Evolutionary conservation across 2,329 filamentous ascomycete species (phyloP).

Genomic region (Aphanoascus verrucosus): DNA sequence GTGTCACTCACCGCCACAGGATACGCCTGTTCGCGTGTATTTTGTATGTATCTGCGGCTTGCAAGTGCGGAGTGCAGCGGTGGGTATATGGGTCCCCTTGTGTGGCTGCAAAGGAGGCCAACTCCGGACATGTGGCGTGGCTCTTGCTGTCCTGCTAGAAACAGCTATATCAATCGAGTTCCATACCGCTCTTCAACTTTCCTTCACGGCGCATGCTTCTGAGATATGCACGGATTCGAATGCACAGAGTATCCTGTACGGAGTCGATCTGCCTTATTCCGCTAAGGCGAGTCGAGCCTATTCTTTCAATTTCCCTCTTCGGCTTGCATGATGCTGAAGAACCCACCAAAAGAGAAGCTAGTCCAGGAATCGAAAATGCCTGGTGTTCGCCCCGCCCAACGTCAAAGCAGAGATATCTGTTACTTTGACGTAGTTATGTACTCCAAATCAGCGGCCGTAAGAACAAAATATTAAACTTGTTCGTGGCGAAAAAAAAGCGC

Average conservation of each 20-base stretch:
- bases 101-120: neutral
- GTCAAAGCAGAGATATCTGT: neutral
- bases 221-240: neutral
- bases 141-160: neutral
- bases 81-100: neutral
- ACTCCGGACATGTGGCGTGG: conserved; percentile 1
- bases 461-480: neutral
- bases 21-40: conserved; percentile 8
- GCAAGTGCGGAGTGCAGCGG: conserved; percentile 12
- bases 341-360: neutral
- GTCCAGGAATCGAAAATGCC: neutral
- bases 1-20: conserved; percentile 12
- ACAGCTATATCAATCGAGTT: neutral
- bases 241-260: neutral
- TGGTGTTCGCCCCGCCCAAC: neutral
- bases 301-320: neutral
- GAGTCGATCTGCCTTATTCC: neutral
- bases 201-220: neutral
- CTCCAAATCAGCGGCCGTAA: too few relatives aligned
- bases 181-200: neutral
- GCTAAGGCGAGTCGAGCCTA: neutral
- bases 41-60: conserved; percentile 4
- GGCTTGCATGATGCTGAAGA: conserved; percentile 5
- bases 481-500: neutral
- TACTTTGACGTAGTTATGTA: neutral